Base-by-base conservation (phyloP, 2,329 filamentous ascomycete genomes). In the Monilinia vaccinii-corymbosi region DNA sequence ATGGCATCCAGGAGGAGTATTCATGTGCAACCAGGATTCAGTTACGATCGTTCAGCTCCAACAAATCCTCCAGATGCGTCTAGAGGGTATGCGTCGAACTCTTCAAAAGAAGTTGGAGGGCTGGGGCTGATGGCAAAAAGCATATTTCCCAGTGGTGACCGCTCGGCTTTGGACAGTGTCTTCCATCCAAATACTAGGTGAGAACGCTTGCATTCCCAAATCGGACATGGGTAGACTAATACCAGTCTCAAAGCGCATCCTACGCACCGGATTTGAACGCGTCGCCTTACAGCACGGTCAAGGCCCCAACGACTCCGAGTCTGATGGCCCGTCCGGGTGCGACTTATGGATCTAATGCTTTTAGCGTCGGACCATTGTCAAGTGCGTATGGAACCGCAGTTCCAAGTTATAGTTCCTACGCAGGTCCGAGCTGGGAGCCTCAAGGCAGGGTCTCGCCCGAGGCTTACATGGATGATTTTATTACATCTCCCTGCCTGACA, bases 401-500 rank as follows among this genome's bases (percentile, higher is more conserved):
- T 38, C 67, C 69, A 47, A 65, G 65, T 40, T 71, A 67, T 62
- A 66, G 65, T 57, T 66, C 67, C 3, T 71, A 69, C 61, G 62
- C 63, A 59, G 60, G 62, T 49, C 65, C 69, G 60, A 67, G 56
- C 57, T 71, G 69, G 70, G 70, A 71, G 48, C 62, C 68, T 61
- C 65, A 69, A 68, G 70, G 69, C 53, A 69, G 69, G 56, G 60
- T 68, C 56, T 72, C 71, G 31, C 70, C 70, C 8, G 71, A 71
- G 61, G 61, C 59, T 40, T 72, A 72, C 61, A 51, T 68, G 62
- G 70, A 71, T 63, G 70, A 72, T 53, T 71, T 82, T 63, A 75
- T 81, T 67, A 75, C 77, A 44, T 84, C 83, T 21, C 79, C 82
- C 32, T 81, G 79, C 70, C 69, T 83, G 9, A 83, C 81, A n/a